These are phyloP conservation scores for Isatis tinctoria DNA, from an alignment of 345 rosid genomes.

Conservation along the genomic window DNA sequence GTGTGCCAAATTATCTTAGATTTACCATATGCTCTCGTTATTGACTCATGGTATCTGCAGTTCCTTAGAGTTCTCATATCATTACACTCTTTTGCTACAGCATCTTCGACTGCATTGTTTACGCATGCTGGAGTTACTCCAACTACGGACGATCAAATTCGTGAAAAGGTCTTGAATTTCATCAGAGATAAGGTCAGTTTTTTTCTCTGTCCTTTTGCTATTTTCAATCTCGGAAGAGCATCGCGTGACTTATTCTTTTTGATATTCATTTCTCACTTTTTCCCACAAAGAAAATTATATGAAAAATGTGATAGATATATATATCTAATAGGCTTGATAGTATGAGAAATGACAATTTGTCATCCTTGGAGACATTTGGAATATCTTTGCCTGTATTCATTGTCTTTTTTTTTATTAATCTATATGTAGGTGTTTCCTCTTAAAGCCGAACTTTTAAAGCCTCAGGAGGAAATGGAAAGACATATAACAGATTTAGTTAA, in stretches of 20 bases:
- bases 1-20: no score
- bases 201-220: neutral
- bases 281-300: neutral
- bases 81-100: constrained; percentile 42
- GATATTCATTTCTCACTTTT: neutral
- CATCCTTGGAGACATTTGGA: neutral
- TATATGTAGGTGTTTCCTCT: constrained; percentile 76
- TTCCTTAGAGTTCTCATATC: neutral
- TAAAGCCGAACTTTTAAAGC: constrained; percentile 84
- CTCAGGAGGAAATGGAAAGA: constrained; percentile 96
- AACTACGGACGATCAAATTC: constrained; percentile 61
- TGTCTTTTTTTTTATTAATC: neutral
- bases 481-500: constrained; percentile 89
- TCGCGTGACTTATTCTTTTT: neutral
- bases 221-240: neutral
- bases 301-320: neutral
- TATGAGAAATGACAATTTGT: neutral
- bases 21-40: no score
- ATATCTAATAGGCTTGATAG: neutral
- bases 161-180: constrained; percentile 81
- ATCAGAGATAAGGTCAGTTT: constrained; percentile 80
- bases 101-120: constrained; percentile 80
- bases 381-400: constrained; percentile 9
- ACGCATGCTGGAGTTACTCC: constrained; percentile 70
- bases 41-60: neutral